Base-by-base conservation (phyloP, 176 grass and related monocot genomes). In the Coix lacrymajobi region DNA sequence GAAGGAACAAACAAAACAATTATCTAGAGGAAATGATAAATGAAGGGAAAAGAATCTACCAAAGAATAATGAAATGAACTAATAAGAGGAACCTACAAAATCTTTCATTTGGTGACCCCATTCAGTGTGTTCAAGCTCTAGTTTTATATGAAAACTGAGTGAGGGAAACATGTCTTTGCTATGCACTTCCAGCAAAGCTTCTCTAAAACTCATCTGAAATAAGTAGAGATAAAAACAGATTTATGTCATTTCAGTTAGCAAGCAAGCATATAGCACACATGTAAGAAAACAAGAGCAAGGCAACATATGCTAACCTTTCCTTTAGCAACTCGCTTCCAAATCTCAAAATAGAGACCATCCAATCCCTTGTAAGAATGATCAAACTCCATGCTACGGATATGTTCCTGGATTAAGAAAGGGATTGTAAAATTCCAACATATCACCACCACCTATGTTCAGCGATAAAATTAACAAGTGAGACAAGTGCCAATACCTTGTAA, bases 271-370 rank as follows among this genome's bases (percentile, higher is more conserved):
- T 29, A 29, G 13, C 28, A 64, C 26, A 6, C 3, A 64, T 32
- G 62, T 6, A 41, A 62, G 54, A 25, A 77, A 17, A 44, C 26
- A 39, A 46, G 15, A 69, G 31, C 0, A 44, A 22, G 11, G 7
- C 22, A n/a, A n/a, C n/a, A n/a, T 36, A 56, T 37, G 15, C 41
- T 54, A 66, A 75, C 61, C 34, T 76, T 76, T 40, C 9, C 26
- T 40, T 36, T 82, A 73, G 69, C 80, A 82, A 63, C 25, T 2
- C 70, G 58, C 41, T 75, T 83, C 70, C 81, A 75, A 49, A 83
- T 48, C 81, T 74, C 41, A 74, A 83, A 62, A 49, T 65, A 75
- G 29, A 83, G 8, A 37, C 8, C 20, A 52, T 83, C 44, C 3
- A 33, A 52, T n/a, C 17, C 4, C 46, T 2, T 34, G 15, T 20